Base-by-base conservation (phyloP, 169 alveolate species). In the Plasmodium fragile region DNA sequence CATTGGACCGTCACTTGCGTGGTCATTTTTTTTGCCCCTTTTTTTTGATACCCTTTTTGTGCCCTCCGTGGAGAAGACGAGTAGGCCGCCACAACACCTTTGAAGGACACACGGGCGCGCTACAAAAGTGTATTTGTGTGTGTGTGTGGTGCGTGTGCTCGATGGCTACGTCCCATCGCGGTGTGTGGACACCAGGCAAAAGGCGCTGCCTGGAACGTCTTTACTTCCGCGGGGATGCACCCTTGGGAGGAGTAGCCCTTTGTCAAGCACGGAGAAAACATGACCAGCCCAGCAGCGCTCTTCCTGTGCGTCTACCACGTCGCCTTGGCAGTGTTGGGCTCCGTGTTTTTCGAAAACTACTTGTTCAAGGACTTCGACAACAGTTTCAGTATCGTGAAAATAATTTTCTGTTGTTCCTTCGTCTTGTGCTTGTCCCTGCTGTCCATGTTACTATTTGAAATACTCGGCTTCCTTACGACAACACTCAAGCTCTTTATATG, bases 301-400 rank as follows among this genome's bases (percentile, higher is more conserved):
- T 84, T 84, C 79, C 65, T 84, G 41, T 84, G 72, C 30, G 22
- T 71, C 25, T 84, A 84, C 65, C 93, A 84, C 65, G 36, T 71
- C 32, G 52, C 41, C 13, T 43, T 84, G 32, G 55, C 69, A 18
- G 49, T 84, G 65, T 34, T 84, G 32, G 93, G 93, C 39, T 73
- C 53, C 22, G 28, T 71, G 28, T 84, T 84, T 84, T 84, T 73
- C 78, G 93, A 84, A 49, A 84, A 84, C 41, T 84, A 45, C 30
- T 34, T 84, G 10, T 84, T 84, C 43, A 84, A 73, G 59, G 93
- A 84, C 30, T 84, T 84, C 30, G 93, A 84, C 59, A 84, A 84
- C 45, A 49, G 93, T 10, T 73, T 84, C 16, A 84, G 93, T 30
- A 49, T 84, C 16, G 93, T 84, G 30, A 84, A 84, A 84, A 72